A percentile compares a stretch with the other conserved stretches of the same genome.
phyloP scores from a whole-genome alignment of 768 basidiomycete genomes.

The Roridomyces roridus region DNA sequence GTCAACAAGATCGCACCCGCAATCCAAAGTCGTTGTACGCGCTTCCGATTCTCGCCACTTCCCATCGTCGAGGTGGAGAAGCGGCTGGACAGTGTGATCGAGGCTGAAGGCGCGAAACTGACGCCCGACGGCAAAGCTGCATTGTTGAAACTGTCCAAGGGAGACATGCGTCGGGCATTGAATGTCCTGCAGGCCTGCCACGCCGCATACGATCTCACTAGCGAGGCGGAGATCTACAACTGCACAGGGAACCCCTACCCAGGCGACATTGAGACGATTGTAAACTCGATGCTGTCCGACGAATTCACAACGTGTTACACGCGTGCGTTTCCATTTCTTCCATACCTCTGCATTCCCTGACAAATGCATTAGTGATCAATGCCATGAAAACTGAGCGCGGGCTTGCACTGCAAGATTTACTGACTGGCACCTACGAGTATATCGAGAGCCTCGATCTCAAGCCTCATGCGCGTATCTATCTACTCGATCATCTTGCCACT shows the following conservation, averaged over 20 bases:
- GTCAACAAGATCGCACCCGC: conserved; percentile 99
- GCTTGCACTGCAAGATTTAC: conserved; percentile 92
- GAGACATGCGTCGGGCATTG: conserved; percentile 96
- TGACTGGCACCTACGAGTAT: conserved; percentile 91
- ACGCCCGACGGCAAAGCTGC: conserved; percentile 88
- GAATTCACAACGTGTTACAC: conserved; percentile 93
- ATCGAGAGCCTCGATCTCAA: conserved; percentile 87
- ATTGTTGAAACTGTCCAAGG: conserved; percentile 91
- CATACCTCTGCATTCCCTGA: not conserved
- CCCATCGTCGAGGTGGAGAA: conserved; percentile 87
- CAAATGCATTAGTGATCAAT: conserved; percentile 75
- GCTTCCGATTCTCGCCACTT: conserved; percentile 95
- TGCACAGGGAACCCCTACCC: conserved; percentile 98
- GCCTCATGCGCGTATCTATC: conserved; percentile 84
- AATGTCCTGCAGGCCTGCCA: conserved; percentile 98
- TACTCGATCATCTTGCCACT: conserved; percentile 93
- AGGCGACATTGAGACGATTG: conserved; percentile 89
- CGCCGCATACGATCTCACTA: conserved; percentile 89
- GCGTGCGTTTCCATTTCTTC: conserved; percentile 50
- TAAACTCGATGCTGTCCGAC: conserved; percentile 94
- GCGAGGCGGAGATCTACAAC: conserved; percentile 92
- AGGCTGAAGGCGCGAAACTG: conserved; percentile 87
- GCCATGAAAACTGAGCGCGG: conserved; percentile 91
- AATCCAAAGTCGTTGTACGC: conserved; percentile 97
- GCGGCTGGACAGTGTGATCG: conserved; percentile 77